Base-by-base conservation (phyloP, 306 rosid genomes). In the Abrus pulchellus region DNA sequence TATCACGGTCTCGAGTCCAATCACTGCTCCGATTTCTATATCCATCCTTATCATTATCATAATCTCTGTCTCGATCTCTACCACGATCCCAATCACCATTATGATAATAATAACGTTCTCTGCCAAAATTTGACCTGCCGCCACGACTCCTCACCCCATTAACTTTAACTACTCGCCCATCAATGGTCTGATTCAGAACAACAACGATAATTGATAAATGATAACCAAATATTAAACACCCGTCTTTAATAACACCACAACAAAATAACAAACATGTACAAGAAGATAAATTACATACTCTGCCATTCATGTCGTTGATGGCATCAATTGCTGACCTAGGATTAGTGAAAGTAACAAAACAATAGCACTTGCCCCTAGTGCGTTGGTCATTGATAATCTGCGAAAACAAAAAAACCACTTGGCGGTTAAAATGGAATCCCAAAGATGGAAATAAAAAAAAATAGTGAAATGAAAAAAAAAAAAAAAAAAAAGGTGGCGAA, bases 291-390 rank as follows among this genome's bases (percentile, higher is more conserved):
- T 43, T 44, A 76, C 90, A 68, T 86, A 95, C 99, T 86, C 96
- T 88, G 82, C 98, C 99, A 78, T 95, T 92, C 99, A 95, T 91
- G 78, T 87, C 96, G 49, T 86, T 84, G 74, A 95, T 95, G 60
- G 99, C 99, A 74, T 92, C 90, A 14, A 90, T 20, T 5, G 98
- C 98, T 2, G 99, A 90, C 85, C 98, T 87, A 57, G 99, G 98
- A 75, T 89, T 90, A 44, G 92, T 84, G 85, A 91, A 95, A 72
- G 99, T 95, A 66, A 93, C 98, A 76, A 93, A 95, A 41, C 96
- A 92, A 71, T 93, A 95, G 88, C 99, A 93, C 83, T 92, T 95
- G 49, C 98, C 99, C 74, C 88, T 84, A 20, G 91, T 83, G 73
- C 89, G 83, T 4, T 82, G 89, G 78, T 95, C 98, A 78, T 95